Conservation (phyloP, 2,329 filamentous ascomycete genomes). For the Mollisia scopiformis region DNA sequence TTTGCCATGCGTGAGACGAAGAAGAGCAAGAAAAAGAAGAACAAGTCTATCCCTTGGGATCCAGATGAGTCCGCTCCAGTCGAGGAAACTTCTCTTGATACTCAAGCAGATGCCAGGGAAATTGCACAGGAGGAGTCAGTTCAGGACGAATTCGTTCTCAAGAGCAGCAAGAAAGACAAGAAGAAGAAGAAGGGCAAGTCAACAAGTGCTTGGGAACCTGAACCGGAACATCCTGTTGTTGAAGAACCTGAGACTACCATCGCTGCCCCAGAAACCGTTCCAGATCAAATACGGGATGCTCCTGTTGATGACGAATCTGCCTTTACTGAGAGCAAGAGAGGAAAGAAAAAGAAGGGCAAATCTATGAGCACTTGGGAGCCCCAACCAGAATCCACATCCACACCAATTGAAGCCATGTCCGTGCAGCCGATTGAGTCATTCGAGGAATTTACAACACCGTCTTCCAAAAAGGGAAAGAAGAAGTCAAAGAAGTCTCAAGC, state of each 20-base stretch:
- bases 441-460: not conserved
- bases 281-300: not conserved
- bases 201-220: slow-evolving; percentile 4
- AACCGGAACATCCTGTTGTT: not conserved
- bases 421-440: not conserved
- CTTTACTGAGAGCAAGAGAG: slow-evolving; percentile 32
- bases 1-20: slow-evolving; percentile 7
- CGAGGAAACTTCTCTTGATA: not conserved
- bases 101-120: not conserved
- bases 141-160: not conserved
- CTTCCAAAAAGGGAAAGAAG: slow-evolving; percentile 13
- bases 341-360: slow-evolving; percentile 33
- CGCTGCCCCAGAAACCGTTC: not conserved
- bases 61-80: not conserved
- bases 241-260: not conserved
- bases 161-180: slow-evolving; percentile 21
- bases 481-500: slow-evolving; percentile 5
- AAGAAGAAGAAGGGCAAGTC: slow-evolving; percentile 21
- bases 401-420: not conserved
- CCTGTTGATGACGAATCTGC: slow-evolving; percentile 7
- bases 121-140: not conserved
- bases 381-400: not conserved
- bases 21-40: slow-evolving; percentile 29
- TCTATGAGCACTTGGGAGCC: not conserved
- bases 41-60: slow-evolving; percentile 17